A percentile compares a stretch with the other conserved stretches of the same genome.
Conservation (phyloP, 176 grass and related monocot genomes). For the bread wheat (Triticum aestivum) region IWGSC_CS_RefSeq_v2.1 NC_057800.1:236196601-236197100, state of each 20-base stretch:
- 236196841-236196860: background rate
- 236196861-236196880: background rate
- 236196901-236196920: background rate
- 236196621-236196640: slow-evolving; percentile 8
- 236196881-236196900: background rate
- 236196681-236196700: background rate
- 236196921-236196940: background rate
- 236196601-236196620: background rate
- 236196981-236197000: background rate
- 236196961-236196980: background rate
- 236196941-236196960: background rate
- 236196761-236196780: slow-evolving; percentile 19
- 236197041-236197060: slow-evolving; percentile 10
- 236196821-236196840: background rate
- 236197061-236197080: background rate
- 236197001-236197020: background rate
- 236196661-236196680: background rate
- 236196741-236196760: slow-evolving; percentile 38
- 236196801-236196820: background rate
- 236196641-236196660: slow-evolving; percentile 22
- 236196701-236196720: slow-evolving; percentile 19
- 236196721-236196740: slow-evolving; percentile 5
- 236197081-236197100: background rate
- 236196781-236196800: slow-evolving; percentile 36
- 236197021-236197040: background rate